phyloP scores from a whole-genome alignment of 768 basidiomycete species.

The Phanerochaete carnosa region DNA sequence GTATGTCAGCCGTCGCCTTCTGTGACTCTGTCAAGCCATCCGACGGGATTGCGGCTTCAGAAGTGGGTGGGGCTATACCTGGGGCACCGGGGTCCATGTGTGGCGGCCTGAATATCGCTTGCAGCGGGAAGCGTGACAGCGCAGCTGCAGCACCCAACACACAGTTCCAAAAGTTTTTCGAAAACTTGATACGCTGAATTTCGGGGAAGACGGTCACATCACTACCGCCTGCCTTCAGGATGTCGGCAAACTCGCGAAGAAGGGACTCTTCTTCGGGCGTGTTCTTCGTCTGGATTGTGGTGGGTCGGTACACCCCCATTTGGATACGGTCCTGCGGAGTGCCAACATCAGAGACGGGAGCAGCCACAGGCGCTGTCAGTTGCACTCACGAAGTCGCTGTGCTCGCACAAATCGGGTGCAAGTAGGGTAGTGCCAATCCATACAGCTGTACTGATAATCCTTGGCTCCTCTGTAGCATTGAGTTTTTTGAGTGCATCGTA shows the following conservation, averaged over 20 bases:
- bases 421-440: slow-evolving; percentile 41
- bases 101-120: slow-evolving; percentile 49
- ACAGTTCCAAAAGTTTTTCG: slow-evolving; percentile 66
- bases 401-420: slow-evolving; percentile 30
- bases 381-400: slow-evolving; percentile 48
- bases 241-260: slow-evolving; percentile 40
- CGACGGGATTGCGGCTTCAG: not conserved
- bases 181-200: slow-evolving; percentile 59
- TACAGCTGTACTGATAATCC: slow-evolving; percentile 51
- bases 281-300: slow-evolving; percentile 38
- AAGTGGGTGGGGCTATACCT: slow-evolving; percentile 18
- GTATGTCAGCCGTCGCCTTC: not conserved
- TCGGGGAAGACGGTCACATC: slow-evolving; percentile 47
- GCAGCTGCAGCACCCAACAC: slow-evolving; percentile 51
- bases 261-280: slow-evolving; percentile 38
- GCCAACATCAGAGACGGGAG: not conserved
- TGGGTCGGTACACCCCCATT: slow-evolving; percentile 53
- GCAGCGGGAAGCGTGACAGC: slow-evolving; percentile 45
- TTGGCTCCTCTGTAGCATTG: slow-evolving; percentile 39
- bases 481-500: slow-evolving; percentile 47
- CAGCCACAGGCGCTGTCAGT: no score
- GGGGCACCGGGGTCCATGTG: slow-evolving; percentile 36
- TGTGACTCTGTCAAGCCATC: not conserved
- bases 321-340: slow-evolving; percentile 43
- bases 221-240: slow-evolving; percentile 48